Evolutionary conservation across 2,329 filamentous ascomycete species (phyloP).

Genomic region (Zarea fungicola): DNA sequence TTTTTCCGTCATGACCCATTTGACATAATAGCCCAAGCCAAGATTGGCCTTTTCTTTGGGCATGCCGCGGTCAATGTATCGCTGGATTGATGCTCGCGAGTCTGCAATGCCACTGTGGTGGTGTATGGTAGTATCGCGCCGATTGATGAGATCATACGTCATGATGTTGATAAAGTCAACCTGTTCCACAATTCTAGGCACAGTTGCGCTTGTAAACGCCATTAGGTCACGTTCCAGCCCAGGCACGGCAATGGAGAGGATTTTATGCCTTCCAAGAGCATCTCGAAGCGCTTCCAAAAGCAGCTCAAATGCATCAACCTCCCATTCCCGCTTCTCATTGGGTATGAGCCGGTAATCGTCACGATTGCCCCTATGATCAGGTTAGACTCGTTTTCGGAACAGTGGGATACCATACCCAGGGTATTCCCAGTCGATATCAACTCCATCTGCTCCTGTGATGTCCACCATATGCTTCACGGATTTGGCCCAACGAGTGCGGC

Average conservation of each 20-base stretch:
- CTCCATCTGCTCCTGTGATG: slow-evolving; percentile 58
- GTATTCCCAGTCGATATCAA: slow-evolving; percentile 63
- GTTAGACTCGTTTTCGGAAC: background rate
- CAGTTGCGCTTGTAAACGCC: slow-evolving; percentile 54
- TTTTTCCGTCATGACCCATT: slow-evolving; percentile 53
- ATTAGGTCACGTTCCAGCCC: slow-evolving; percentile 62
- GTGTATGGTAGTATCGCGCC: slow-evolving; percentile 56
- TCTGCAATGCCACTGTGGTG: slow-evolving; percentile 60
- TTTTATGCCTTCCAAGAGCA: slow-evolving; percentile 50
- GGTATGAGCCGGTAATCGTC: slow-evolving; percentile 62
- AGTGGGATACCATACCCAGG: slow-evolving; percentile 34
- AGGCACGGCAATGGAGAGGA: slow-evolving; percentile 65
- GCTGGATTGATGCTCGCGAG: slow-evolving; percentile 49
- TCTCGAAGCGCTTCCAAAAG: slow-evolving; percentile 54
- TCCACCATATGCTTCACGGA: slow-evolving; percentile 61
- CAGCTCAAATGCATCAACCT: slow-evolving; percentile 59
- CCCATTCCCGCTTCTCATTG: slow-evolving; percentile 54
- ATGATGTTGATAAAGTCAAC: slow-evolving; percentile 66
- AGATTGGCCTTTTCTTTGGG: slow-evolving; percentile 51
- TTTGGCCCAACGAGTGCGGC: slow-evolving; percentile 53
- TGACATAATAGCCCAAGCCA: slow-evolving; percentile 63
- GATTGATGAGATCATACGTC: slow-evolving; percentile 68
- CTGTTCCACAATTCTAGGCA: slow-evolving; percentile 51
- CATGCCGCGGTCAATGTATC: slow-evolving; percentile 54
- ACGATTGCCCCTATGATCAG: slow-evolving; percentile 53